phyloP scores from a whole-genome alignment of 345 rosid genomes.

The Ceriops decandra region DNA sequence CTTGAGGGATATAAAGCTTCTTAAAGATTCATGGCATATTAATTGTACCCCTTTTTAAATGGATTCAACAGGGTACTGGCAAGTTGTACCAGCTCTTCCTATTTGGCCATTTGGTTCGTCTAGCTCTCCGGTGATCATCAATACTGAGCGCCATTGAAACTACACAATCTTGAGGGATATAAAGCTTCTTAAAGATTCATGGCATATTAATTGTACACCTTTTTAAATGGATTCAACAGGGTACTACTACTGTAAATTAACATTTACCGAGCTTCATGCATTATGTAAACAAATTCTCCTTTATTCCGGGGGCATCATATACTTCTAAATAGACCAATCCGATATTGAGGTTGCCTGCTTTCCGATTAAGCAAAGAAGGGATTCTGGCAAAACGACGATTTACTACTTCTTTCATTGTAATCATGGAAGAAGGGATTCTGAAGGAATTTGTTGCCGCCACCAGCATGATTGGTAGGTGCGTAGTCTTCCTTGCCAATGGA shows the following conservation, averaged over 20 bases:
- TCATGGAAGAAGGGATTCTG: constrained; percentile 22
- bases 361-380: constrained; percentile 6
- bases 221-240: not conserved
- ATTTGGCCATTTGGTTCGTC: too few relatives aligned
- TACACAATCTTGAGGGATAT: too few relatives aligned
- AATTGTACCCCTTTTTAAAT: too few relatives aligned
- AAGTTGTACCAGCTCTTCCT: too few relatives aligned
- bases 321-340: not conserved
- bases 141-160: too few relatives aligned
- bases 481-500: not conserved
- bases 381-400: constrained; percentile 21
- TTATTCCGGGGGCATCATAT: not conserved
- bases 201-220: too few relatives aligned
- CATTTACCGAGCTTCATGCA: too few relatives aligned
- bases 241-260: not conserved
- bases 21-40: too few relatives aligned
- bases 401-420: constrained; percentile 11
- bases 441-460: not conserved
- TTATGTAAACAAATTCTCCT: not conserved
- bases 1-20: too few relatives aligned
- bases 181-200: too few relatives aligned
- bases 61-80: not conserved
- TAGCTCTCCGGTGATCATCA: too few relatives aligned
- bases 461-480: not conserved
- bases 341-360: not conserved